Conservation (phyloP, 306 rosid species). For the Alnus rubra region DNA sequence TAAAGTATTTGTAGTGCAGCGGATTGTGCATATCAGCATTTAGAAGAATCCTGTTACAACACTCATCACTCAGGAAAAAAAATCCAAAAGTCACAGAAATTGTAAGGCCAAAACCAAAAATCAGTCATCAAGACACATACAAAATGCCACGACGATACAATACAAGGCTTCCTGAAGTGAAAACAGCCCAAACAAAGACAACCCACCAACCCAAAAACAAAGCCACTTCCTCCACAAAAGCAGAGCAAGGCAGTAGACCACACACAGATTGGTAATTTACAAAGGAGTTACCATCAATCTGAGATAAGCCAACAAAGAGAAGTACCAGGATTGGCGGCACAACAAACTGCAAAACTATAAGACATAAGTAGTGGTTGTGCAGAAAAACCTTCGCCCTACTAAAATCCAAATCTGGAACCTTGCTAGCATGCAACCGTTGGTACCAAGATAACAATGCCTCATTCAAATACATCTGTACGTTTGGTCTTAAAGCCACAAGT, state of each 20-base stretch:
- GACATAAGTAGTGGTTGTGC: slow-evolving; percentile 88
- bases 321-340: slow-evolving; percentile 65
- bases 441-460: slow-evolving; percentile 92
- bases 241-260: slow-evolving; percentile 51
- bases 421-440: slow-evolving; percentile 82
- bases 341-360: slow-evolving; percentile 68
- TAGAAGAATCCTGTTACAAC: slow-evolving; percentile 34
- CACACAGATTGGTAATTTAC: slow-evolving; percentile 32
- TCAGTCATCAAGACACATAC: slow-evolving; percentile 66
- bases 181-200: slow-evolving; percentile 57
- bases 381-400: slow-evolving; percentile 88
- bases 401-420: slow-evolving; percentile 85
- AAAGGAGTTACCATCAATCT: slow-evolving; percentile 40
- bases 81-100: slow-evolving; percentile 25
- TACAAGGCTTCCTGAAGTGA: slow-evolving; percentile 54
- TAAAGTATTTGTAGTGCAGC: not conserved
- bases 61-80: slow-evolving; percentile 31
- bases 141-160: slow-evolving; percentile 64
- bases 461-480: slow-evolving; percentile 85
- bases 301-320: slow-evolving; percentile 64
- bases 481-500: slow-evolving; percentile 56
- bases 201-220: slow-evolving; percentile 95
- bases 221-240: slow-evolving; percentile 50
- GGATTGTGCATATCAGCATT: not conserved
- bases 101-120: slow-evolving; percentile 19